A percentile compares a stretch with the other conserved stretches of the same genome.
Conservation (phyloP, 768 basidiomycete genomes). For the Trametes gibbosa region DNA sequence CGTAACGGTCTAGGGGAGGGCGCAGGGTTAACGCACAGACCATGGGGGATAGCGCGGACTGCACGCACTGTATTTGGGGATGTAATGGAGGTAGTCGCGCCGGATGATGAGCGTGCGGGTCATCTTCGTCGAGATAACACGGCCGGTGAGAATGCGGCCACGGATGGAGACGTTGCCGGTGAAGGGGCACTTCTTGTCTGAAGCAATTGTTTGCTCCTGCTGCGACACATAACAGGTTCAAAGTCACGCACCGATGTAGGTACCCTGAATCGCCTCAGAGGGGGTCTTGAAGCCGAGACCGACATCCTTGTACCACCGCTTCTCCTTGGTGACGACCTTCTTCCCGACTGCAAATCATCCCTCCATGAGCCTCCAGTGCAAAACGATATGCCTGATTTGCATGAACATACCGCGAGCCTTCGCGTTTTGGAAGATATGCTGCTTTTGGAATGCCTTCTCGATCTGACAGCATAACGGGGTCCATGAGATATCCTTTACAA, state of each 20-base stretch:
- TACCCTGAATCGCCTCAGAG: constrained; percentile 89
- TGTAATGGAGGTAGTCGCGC: constrained; percentile 90
- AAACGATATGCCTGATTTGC: background rate
- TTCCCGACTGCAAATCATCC: constrained; percentile 57
- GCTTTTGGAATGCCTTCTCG: constrained; percentile 98
- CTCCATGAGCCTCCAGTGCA: constrained; percentile 10
- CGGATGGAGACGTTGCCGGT: constrained; percentile 96
- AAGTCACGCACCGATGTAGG: constrained; percentile 82
- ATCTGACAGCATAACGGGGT: constrained; percentile 47
- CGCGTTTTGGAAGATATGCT: constrained; percentile 96
- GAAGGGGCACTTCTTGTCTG: constrained; percentile 99
- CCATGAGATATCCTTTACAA: background rate
- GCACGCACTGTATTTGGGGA: constrained; percentile 94
- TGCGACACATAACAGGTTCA: background rate
- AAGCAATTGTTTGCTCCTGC: constrained; percentile 1
- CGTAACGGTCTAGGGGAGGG: constrained; percentile 80
- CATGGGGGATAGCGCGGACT: background rate
- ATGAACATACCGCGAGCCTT: constrained; percentile 81
- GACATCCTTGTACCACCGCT: constrained; percentile 99
- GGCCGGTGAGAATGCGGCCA: constrained; percentile 97
- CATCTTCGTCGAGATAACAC: constrained; percentile 99
- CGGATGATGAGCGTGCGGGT: constrained; percentile 98
- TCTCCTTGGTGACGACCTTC: constrained; percentile 92
- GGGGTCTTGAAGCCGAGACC: constrained; percentile 98
- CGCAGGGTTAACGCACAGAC: background rate